Evolutionary conservation across 495 filamentous ascomycete species (phyloP), one percentile per base, ranked within the genome.

Genomic region (Neurospora sp.): DNA sequence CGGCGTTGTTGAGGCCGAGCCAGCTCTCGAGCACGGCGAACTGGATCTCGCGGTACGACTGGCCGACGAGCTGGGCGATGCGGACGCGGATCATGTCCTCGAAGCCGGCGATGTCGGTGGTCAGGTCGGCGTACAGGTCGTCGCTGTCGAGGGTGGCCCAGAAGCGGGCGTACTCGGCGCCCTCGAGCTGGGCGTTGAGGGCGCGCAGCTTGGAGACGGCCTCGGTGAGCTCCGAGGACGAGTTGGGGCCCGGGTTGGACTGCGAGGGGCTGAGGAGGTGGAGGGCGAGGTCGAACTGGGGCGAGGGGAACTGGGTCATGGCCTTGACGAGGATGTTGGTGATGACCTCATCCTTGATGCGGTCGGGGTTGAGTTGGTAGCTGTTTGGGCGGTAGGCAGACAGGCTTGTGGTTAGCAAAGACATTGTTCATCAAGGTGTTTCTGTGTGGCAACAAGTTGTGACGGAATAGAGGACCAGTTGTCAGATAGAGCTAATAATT

Each of bases 281-380:
- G 66, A 98, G 90, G 79, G 91, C 92, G 76, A 98, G 93, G 77
- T 90, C 89, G 91, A 98, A 98, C 85, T 97, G 94, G 23, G 96
- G 92, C 12, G 93, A 92, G 76, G 96, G 96, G 89, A 99, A 98
- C 83, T 97, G 92, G 76, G 95, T 97, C 78, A 99, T 90, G 73
- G 94, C 89, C 89, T 98, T 98, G 84, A 95, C 93, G 82, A 99
- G 93, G 89, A 98, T 91, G 87, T 98, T 98, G 87, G 96, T 98
- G 81, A 94, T 93, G 78, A 92, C 93, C 84, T 99, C 96, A 78
- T 97, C 91, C 83, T 94, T 94, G 83, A 94, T 90, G 77, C 97
- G 94, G 88, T 98, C 94, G 27, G 96, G 95, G 89, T 99, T 99
- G 88, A 99, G 97, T 86, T 99, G 96, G 90, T 98, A 99, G 74